Base-by-base conservation (phyloP, 2,329 filamentous ascomycete species). In the Diaporthe citriasiana region DNA sequence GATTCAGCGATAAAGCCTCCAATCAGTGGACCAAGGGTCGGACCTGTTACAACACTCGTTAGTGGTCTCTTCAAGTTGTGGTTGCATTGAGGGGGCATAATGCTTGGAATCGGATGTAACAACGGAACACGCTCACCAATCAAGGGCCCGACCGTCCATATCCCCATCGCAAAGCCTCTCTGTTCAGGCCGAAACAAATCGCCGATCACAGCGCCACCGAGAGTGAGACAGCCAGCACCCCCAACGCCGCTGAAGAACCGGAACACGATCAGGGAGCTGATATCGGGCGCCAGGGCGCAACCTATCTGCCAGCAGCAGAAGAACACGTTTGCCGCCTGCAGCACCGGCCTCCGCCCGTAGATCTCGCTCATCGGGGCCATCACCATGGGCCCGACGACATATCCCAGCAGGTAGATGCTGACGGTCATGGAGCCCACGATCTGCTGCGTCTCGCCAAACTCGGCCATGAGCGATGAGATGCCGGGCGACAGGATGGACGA, bases 261-360 rank as follows among this genome's bases (percentile, higher is more conserved):
- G 78, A 91, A 93, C 2, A 87, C 85, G 40, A 93, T 87, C 59
- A 93, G 85, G 51, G 87, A 82, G 25, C 80, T 80, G 65, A 93
- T 83, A 8, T 80, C 82, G 0, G 89, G 88, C 0, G 90, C 85
- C 5, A 93, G 83, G 1, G 90, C 93, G 73, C 91, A 93, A 0
- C 89, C 92, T 76, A 94, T 87, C 59, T 89, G 89, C 84, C 90
- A 93, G 1, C 88, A 79, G 73, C 90, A 87, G 80, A 93, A 94
- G 73, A 90, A 85, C 8, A 87, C 78, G 76, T 91, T 93, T 73
- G 90, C 89, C 3, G 78, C 80, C 30, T 88, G 86, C 75, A 93
- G 86, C 45, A 93, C 80, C 1, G 86, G 81, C 4, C 89, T 81
- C 4, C 92, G 86, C 1, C 92, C 92, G 78, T 92, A 93, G 72